A percentile compares a stretch with the other conserved stretches of the same genome.
These are phyloP conservation scores for Scorias spongiosa DNA, from an alignment of 2,329 filamentous ascomycete species.

Conservation along the genomic window DNA sequence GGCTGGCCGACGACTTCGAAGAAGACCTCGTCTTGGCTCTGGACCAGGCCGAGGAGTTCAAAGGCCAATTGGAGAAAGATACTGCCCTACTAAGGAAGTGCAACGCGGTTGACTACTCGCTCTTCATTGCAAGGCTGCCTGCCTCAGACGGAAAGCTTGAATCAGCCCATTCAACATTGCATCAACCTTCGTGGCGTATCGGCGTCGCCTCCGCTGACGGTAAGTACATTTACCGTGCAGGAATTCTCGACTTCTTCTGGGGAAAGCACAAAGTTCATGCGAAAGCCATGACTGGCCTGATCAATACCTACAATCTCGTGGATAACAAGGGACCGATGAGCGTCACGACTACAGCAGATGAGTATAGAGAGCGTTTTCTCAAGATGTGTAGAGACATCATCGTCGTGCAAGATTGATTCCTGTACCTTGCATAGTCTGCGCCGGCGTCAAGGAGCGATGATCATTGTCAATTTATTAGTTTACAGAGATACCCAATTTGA, in stretches of 20 bases:
- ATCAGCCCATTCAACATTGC: constrained; percentile 4
- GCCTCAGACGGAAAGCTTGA: constrained; percentile 3
- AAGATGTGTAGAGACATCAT: constrained; percentile 35
- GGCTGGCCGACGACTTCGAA: constrained; percentile 51
- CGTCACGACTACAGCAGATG: constrained; percentile 52
- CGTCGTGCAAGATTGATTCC: constrained; percentile 12
- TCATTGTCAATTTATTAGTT: too few species aligned
- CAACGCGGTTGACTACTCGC: constrained; percentile 61
- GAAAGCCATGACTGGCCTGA: constrained; percentile 48
- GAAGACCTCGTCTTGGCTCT: constrained; percentile 46
- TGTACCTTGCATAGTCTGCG: neutral
- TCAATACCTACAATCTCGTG: constrained; percentile 40
- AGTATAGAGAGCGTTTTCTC: constrained; percentile 47
- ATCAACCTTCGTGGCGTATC: constrained; percentile 40
- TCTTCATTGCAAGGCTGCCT: constrained; percentile 51
- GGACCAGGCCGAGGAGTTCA: constrained; percentile 41
- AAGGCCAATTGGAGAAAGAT: constrained; percentile 42
- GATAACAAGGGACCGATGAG: constrained; percentile 56
- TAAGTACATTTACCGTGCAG: constrained; percentile 51
- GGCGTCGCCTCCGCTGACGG: constrained; percentile 47
- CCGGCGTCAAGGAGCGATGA: too few species aligned
- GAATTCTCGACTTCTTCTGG: constrained; percentile 66
- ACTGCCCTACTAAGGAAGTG: constrained; percentile 45
- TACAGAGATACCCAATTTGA: too few species aligned
- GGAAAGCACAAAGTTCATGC: constrained; percentile 55